These are phyloP conservation scores for Bruguiera hainesii DNA, from an alignment of 441 rosid species.

Conservation along the genomic window DNA sequence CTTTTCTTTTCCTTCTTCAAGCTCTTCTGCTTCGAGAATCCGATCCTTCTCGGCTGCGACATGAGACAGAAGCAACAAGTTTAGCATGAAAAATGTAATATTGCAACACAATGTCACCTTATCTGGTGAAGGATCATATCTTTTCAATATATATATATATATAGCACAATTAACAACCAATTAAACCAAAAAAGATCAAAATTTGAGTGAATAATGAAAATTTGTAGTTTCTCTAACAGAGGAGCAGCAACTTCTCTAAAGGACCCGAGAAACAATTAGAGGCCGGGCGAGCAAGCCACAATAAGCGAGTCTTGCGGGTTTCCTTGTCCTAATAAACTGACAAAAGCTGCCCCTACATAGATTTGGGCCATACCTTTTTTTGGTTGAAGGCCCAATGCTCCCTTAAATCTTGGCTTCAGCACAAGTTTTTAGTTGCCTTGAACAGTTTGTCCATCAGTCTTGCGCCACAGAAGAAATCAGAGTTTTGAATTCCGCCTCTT, in stretches of 20 bases:
- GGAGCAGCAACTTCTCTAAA: conserved; percentile 76
- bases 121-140: too few species aligned
- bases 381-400: too few species aligned
- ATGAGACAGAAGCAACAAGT: conserved; percentile 6
- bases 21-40: conserved; percentile 51
- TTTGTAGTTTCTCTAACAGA: conserved; percentile 47
- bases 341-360: conserved; percentile 73
- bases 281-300: conserved; percentile 94
- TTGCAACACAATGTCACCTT: too few species aligned
- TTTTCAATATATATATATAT: too few species aligned
- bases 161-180: conserved; percentile 11
- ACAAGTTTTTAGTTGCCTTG: too few species aligned
- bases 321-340: conserved; percentile 17
- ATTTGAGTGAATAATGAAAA: conserved; percentile 2
- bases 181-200: conserved; percentile 12
- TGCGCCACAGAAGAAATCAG: too few species aligned
- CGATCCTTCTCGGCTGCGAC: conserved; percentile 53
- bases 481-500: too few species aligned
- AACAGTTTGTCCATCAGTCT: too few species aligned
- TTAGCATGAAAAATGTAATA: too few species aligned
- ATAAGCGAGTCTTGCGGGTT: conserved; percentile 85
- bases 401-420: too few species aligned
- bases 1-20: conserved; percentile 58
- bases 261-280: conserved; percentile 80
- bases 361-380: conserved; percentile 46